Conservation (phyloP, 345 rosid species). For the Moricandia moricandioides region DNA sequence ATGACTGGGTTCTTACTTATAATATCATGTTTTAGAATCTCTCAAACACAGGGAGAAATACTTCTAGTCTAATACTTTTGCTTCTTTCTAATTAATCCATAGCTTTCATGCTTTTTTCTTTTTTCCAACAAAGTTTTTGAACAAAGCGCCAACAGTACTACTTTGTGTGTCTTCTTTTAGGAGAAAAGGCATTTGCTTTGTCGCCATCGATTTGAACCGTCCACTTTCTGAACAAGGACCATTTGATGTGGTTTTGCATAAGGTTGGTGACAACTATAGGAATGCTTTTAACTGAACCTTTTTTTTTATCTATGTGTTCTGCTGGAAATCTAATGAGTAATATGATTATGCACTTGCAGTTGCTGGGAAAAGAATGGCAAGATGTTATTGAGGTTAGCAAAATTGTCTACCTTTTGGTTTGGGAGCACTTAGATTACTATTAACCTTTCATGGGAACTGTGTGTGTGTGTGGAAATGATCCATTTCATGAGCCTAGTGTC, state of each 20-base stretch:
- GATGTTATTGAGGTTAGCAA: constrained; percentile 67
- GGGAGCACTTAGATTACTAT: neutral
- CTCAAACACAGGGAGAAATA: neutral
- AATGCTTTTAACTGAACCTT: constrained; percentile 2
- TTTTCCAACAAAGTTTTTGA: constrained; percentile 3
- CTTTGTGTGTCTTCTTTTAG: constrained; percentile 47
- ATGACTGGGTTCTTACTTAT: constrained; percentile 16
- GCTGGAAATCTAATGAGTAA: neutral
- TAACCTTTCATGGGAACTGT: neutral
- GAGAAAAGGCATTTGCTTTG: constrained; percentile 70
- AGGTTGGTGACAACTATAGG: constrained; percentile 38
- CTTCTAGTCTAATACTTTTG: constrained; percentile 21
- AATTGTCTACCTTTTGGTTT: neutral
- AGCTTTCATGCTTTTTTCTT: constrained; percentile 20
- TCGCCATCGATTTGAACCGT: constrained; percentile 63
- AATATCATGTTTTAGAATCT: constrained; percentile 22
- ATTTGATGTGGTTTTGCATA: constrained; percentile 85
- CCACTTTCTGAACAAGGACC: constrained; percentile 92
- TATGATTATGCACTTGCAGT: constrained; percentile 46
- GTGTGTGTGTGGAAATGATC: constrained; percentile 8
- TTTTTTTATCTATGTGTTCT: neutral
- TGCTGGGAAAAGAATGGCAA: constrained; percentile 78
- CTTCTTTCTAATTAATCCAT: constrained; percentile 6
- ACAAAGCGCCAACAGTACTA: constrained; percentile 4
- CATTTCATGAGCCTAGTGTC: neutral